Evolutionary conservation across 2,329 filamentous ascomycete genomes (phyloP), one percentile per base, ranked within the genome.

Genomic region (Sarocladium brachiariae): DNA sequence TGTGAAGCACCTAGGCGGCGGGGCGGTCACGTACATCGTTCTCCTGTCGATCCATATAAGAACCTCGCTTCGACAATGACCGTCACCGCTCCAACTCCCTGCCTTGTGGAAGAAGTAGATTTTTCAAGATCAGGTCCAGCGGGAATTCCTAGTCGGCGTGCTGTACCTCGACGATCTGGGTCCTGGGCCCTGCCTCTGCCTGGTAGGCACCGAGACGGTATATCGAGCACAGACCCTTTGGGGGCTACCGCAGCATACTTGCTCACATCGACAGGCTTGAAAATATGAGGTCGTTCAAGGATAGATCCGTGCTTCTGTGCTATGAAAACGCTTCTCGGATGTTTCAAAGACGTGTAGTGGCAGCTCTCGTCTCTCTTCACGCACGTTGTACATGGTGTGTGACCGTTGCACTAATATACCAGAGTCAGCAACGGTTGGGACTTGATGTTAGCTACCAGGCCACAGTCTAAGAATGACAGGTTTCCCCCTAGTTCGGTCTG

Each of bases 351-450:
- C 11, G 46, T 18, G 14, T 49, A 49, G 10, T 37, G 31, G 31
- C 46, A 49, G n/a, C 11, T 25, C 9, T 16, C 13, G 4, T 24
- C 4, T 18, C 37, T 31, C 24, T 23, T 50, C 18, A 18, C 4
- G 23, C 49, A 50, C 9, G 25, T 8, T 3, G 14, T 2, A 25
- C 49, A 41, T 9, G 41, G 53, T n/a, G 33, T 34, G 1, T 35
- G 18, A 23, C 55, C 53, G 27, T 56, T 48, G 47, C 55, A 55
- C 55, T 56, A 19, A 2, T 21, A 25, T 30, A 45, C 9, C n/a
- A 49, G 8, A 33, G 34, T 27, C 25, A 39, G 19, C 33, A 16
- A 23, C 14, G n/a, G 18, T 14, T n/a, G 7, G 7, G 4, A 47
- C n/a, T n/a, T n/a, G n/a, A n/a, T n/a, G n/a, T n/a, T n/a, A n/a